These are phyloP conservation scores for Vickermania ingenoplastis DNA, from an alignment of 208 protist genomes.

Conservation along the genomic window DNA sequence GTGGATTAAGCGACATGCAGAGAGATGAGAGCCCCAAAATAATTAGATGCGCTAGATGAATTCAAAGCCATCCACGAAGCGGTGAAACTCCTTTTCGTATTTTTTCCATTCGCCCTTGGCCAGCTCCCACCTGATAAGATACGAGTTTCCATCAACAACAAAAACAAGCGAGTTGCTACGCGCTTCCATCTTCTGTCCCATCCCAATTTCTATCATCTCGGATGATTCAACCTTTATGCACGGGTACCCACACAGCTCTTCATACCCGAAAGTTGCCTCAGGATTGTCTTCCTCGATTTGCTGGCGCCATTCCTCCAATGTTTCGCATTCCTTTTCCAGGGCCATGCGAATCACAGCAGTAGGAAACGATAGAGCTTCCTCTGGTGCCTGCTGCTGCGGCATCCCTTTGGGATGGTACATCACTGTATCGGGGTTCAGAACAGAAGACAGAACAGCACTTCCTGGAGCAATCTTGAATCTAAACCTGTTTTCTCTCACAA, in stretches of 20 bases:
- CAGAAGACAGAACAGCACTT: background rate
- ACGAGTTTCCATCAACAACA: slow-evolving; percentile 15
- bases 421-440: background rate
- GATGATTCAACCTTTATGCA: slow-evolving; percentile 20
- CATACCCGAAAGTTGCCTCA: slow-evolving; percentile 10
- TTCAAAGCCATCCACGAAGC: slow-evolving; percentile 11
- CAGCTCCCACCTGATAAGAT: slow-evolving; percentile 22
- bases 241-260: slow-evolving; percentile 9
- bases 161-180: slow-evolving; percentile 21
- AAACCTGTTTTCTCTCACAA: background rate
- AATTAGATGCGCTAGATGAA: background rate
- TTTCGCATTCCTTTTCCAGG: slow-evolving; percentile 16
- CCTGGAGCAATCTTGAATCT: background rate
- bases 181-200: slow-evolving; percentile 16
- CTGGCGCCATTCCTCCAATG: slow-evolving; percentile 16
- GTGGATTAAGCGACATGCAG: background rate
- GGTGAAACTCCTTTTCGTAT: slow-evolving; percentile 16
- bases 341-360: slow-evolving; percentile 12
- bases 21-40: background rate
- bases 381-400: background rate
- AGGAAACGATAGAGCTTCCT: slow-evolving; percentile 15
- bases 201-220: slow-evolving; percentile 21
- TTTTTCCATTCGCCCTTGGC: slow-evolving; percentile 14
- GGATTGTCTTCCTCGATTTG: slow-evolving; percentile 15
- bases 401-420: slow-evolving; percentile 2